phyloP scores from a whole-genome alignment of 2,329 filamentous ascomycete species.

The Colletotrichum sp. region DNA sequence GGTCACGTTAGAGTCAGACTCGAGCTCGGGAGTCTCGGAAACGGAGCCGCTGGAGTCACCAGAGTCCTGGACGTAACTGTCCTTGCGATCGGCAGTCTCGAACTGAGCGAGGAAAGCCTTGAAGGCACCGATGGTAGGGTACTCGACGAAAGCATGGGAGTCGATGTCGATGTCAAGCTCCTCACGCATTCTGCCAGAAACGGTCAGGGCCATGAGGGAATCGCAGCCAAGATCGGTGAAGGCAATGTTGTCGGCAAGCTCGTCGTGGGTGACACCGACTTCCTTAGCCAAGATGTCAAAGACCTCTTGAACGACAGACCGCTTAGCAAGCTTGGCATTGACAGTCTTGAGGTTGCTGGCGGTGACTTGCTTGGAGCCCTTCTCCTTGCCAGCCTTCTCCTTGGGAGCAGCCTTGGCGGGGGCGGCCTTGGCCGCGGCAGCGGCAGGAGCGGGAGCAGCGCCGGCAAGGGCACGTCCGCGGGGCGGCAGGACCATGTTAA shows the following conservation, averaged over 20 bases:
- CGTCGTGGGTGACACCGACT: constrained; percentile 57
- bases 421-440: constrained; percentile 38
- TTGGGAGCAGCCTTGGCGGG: constrained; percentile 34
- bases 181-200: constrained; percentile 61
- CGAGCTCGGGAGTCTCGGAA: constrained; percentile 50
- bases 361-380: constrained; percentile 47
- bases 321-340: constrained; percentile 53
- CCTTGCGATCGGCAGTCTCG: constrained; percentile 30
- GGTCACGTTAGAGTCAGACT: constrained; percentile 56
- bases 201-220: constrained; percentile 65
- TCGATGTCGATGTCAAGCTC: constrained; percentile 61
- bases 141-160: constrained; percentile 58
- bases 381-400: constrained; percentile 40
- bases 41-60: constrained; percentile 42
- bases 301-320: constrained; percentile 47
- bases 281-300: constrained; percentile 62
- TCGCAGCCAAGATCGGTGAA: constrained; percentile 65
- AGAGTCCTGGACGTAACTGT: constrained; percentile 31
- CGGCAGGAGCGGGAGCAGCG: constrained; percentile 36
- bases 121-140: constrained; percentile 59
- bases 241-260: constrained; percentile 60
- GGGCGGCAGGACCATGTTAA: constrained; percentile 71
- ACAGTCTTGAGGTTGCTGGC: constrained; percentile 51
- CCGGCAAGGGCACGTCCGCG: constrained; percentile 50
- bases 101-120: constrained; percentile 47